Conservation (phyloP, 805 yeast species). For the Kregervanrija fluxuum region DNA sequence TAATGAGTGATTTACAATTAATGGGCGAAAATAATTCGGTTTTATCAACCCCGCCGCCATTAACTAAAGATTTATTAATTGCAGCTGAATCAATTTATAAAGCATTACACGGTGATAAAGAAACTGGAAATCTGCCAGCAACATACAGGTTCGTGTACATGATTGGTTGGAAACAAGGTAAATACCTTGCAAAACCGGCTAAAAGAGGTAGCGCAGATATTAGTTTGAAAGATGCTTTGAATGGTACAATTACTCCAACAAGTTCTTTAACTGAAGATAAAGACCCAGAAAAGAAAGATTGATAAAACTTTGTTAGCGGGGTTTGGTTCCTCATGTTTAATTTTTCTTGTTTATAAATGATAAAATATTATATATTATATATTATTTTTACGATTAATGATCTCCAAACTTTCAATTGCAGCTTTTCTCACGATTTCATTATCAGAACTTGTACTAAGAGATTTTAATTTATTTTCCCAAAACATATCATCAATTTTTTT, state of each 20-base stretch:
- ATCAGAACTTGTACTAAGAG: too few species aligned
- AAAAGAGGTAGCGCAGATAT: slow-evolving; percentile 67
- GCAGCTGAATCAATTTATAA: slow-evolving; percentile 73
- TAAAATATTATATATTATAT: not conserved
- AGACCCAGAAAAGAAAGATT: not conserved
- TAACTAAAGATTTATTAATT: slow-evolving; percentile 59
- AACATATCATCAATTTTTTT: slow-evolving; percentile 1
- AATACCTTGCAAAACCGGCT: slow-evolving; percentile 63
- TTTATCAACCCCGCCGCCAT: slow-evolving; percentile 25
- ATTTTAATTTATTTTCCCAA: too few species aligned
- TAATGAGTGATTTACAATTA: slow-evolving; percentile 63
- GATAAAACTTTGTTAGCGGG: not conserved
- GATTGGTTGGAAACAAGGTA: slow-evolving; percentile 85
- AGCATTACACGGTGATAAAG: slow-evolving; percentile 57
- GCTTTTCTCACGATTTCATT: not conserved
- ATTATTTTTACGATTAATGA: not conserved
- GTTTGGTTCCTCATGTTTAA: not conserved
- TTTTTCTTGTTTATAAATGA: not conserved
- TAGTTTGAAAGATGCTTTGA: slow-evolving; percentile 55
- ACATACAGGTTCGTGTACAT: slow-evolving; percentile 72
- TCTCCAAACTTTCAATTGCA: not conserved
- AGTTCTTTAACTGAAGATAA: slow-evolving; percentile 14
- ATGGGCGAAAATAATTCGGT: slow-evolving; percentile 82
- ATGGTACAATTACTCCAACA: slow-evolving; percentile 9
- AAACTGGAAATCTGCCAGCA: slow-evolving; percentile 56